These are phyloP conservation scores for Malassezia cuniculi DNA, from an alignment of 1,284 basidiomycete genomes.

Conservation along the genomic window DNA sequence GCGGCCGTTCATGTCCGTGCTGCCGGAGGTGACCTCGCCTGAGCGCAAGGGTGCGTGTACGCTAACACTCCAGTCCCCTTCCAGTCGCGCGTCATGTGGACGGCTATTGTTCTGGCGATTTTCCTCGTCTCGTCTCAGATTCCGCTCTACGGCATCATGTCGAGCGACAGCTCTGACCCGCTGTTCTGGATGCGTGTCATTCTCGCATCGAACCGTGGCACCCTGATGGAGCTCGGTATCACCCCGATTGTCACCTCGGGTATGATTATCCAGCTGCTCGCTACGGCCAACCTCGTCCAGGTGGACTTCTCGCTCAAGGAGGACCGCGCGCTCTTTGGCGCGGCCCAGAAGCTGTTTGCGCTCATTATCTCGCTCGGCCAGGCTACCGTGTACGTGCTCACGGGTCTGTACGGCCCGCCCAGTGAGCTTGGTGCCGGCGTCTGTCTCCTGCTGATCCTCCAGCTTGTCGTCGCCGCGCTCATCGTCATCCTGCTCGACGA, in stretches of 20 bases:
- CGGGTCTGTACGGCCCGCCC: slow-evolving; percentile 89
- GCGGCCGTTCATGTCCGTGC: slow-evolving; percentile 43
- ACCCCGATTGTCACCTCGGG: slow-evolving; percentile 86
- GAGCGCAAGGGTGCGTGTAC: slow-evolving; percentile 37
- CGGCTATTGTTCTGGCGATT: slow-evolving; percentile 43
- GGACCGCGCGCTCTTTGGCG: slow-evolving; percentile 86
- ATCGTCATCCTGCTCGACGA: slow-evolving; percentile 98
- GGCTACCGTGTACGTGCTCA: slow-evolving; percentile 91
- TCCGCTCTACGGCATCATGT: slow-evolving; percentile 44
- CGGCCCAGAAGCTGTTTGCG: slow-evolving; percentile 94
- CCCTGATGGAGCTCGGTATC: slow-evolving; percentile 97
- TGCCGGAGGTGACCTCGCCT: slow-evolving; percentile 43
- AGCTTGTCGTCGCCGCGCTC: slow-evolving; percentile 80
- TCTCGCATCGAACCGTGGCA: slow-evolving; percentile 91
- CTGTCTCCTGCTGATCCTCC: slow-evolving; percentile 83
- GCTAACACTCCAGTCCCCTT: slow-evolving; percentile 28
- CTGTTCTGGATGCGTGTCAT: slow-evolving; percentile 99
- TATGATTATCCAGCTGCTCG: slow-evolving; percentile 99
- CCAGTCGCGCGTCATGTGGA: slow-evolving; percentile 43
- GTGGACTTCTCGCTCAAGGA: slow-evolving; percentile 96
- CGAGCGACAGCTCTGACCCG: slow-evolving; percentile 55
- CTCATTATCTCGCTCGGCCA: slow-evolving; percentile 92
- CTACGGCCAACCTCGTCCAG: slow-evolving; percentile 91
- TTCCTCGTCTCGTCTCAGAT: slow-evolving; percentile 45
- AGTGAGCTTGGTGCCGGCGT: slow-evolving; percentile 88